Evolutionary conservation across 768 basidiomycete species (phyloP), one percentile per base, ranked within the genome.

Genomic region (Cystofilobasidium capitatum): DNA sequence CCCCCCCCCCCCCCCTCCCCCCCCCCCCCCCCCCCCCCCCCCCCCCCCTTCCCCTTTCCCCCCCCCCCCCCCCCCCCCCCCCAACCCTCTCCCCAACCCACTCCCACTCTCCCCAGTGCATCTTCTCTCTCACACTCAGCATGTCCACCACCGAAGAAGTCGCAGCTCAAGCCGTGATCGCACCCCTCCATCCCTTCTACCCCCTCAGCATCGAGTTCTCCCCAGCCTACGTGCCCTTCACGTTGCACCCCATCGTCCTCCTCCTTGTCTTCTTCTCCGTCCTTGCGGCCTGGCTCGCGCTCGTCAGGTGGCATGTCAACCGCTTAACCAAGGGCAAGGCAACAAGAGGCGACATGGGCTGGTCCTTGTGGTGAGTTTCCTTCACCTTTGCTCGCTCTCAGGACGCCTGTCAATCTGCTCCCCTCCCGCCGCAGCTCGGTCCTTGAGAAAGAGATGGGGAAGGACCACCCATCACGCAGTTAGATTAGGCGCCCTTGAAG

Each of bases 121-220:
- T 29, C 17, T 54, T 31, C 10, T 54, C 49, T n/a, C n/a, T n/a
- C 51, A 24, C 12, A 26, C 10, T 20, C 17, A 8, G 7, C 51
- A 55, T 55, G 51, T 55, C 51, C 31, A 2, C 13, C 47, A 7
- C 31, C 12, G 29, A 6, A 49, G 45, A 8, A 12, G 45, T 8
- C 45, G 45, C 13, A 42, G 10, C 45, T n/a, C 51, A 55, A n/a
- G 51, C 51, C 29, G 51, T 33, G 29, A 8, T 55, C 31, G 26
- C 51, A 20, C 51, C 51, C 13, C 8, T 16, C 36, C 68, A 69
- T 24, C 68, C 68, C 20, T 69, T 69, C 62, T 69, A 69, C 47
- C 68, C 68, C 7, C 33, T 59, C 44, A 31, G 35, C 44, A 31
- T 69, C 58, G 49, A 26, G 14, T 57, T 69, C 45, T 7, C 6